phyloP scores from a whole-genome alignment of 2,329 filamentous ascomycete species.

The Tolypocladium ophioglossoides region DNA sequence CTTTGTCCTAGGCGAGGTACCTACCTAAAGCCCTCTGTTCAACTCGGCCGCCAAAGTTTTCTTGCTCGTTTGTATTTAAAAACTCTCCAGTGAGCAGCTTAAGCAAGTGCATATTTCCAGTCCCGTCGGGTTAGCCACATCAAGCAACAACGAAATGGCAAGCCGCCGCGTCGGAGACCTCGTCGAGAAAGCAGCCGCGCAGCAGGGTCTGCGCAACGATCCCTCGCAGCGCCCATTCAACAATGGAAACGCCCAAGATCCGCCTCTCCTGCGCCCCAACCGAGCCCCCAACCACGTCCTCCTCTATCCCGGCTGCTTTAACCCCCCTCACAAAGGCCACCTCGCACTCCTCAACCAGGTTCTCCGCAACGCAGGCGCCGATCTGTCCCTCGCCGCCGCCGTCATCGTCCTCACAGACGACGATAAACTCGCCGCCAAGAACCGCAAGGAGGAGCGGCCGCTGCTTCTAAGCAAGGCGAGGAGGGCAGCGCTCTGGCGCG shows the following conservation, averaged over 20 bases:
- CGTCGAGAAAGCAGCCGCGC: neutral
- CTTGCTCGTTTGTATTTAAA: no score
- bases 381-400: conserved; percentile 18
- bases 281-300: conserved; percentile 15
- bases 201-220: neutral
- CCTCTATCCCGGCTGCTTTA: conserved; percentile 25
- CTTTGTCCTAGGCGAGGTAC: no score
- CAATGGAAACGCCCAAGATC: neutral
- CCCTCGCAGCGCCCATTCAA: neutral
- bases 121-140: neutral
- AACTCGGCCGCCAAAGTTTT: no score
- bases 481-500: conserved; percentile 16
- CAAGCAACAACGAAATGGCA: neutral
- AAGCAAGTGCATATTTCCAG: no score
- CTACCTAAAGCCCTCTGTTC: no score
- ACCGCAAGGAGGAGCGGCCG: conserved; percentile 1
- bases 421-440: conserved; percentile 11
- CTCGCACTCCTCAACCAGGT: conserved; percentile 18
- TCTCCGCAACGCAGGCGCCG: conserved; percentile 13
- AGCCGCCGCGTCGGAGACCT: neutral
- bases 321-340: conserved; percentile 26
- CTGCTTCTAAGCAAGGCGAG: conserved; percentile 10
- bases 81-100: no score
- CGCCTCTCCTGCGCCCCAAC: neutral
- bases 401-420: conserved; percentile 19